phyloP scores from a whole-genome alignment of 208 protist genomes.

The Blechomonas ayalai region DNA sequence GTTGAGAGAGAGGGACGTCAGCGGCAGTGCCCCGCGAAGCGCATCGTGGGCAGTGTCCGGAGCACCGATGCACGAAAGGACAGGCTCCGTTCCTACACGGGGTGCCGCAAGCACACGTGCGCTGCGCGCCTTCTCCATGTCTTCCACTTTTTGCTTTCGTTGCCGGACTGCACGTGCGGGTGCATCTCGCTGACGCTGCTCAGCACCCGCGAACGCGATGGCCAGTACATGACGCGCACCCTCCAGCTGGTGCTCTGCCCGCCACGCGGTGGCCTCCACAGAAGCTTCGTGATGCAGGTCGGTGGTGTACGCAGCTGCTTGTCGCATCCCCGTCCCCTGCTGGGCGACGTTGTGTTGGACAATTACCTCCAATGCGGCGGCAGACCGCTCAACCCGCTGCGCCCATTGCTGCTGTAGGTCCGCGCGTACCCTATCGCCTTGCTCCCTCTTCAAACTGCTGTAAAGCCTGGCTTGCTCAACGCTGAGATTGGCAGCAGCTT shows the following conservation, averaged over 20 bases:
- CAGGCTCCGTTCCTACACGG: constrained; percentile 6
- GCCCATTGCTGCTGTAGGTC: constrained; percentile 29
- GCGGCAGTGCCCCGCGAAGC: too few species aligned
- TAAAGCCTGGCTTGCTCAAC: constrained; percentile 42
- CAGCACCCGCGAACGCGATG: constrained; percentile 14
- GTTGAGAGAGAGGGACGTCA: neutral
- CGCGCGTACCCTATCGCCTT: constrained; percentile 16
- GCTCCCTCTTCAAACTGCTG: constrained; percentile 27
- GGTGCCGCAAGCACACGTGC: constrained; percentile 13
- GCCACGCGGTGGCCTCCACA: constrained; percentile 45
- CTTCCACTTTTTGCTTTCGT: constrained; percentile 19
- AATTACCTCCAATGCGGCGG: constrained; percentile 18
- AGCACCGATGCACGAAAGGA: neutral
- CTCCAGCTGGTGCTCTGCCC: constrained; percentile 37
- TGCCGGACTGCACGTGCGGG: constrained; percentile 4
- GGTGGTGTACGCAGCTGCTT: constrained; percentile 8
- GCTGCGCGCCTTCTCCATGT: constrained; percentile 7
- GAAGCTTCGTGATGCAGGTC: constrained; percentile 6
- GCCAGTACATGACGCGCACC: constrained; percentile 39
- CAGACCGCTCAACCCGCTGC: constrained; percentile 13
- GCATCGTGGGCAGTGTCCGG: neutral
- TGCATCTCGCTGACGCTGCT: constrained; percentile 9
- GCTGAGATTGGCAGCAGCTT: constrained; percentile 24
- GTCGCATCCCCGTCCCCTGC: constrained; percentile 23
- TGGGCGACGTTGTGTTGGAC: constrained; percentile 11